Base-by-base conservation (phyloP, 116 monocot species). In the Cymodocea nodosa region DNA sequence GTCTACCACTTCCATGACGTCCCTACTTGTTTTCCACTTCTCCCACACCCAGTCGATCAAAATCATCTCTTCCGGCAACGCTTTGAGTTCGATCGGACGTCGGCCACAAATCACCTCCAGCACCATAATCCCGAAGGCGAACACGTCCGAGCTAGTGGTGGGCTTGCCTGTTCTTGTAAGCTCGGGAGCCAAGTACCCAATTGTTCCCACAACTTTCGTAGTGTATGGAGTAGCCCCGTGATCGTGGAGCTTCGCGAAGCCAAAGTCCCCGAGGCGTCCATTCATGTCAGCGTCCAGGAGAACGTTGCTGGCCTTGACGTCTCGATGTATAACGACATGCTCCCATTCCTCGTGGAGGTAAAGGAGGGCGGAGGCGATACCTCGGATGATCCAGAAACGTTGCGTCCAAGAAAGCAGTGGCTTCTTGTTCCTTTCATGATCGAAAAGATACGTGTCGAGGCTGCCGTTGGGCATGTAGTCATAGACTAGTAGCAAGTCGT, bases 261-360 rank as follows among this genome's bases (percentile, higher is more conserved):
- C 87, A 55, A 87, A 87, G 72, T 84, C 87, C 3, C 87, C 87
- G 2, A 87, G 70, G 23, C 74, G 55, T 0, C 65, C 81, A 37
- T 77, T 76, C 35, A 83, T 35, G 0, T 87, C n/a, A n/a, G n/a
- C n/a, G n/a, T n/a, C n/a, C n/a, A n/a, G n/a, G n/a, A n/a, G n/a
- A n/a, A n/a, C n/a, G n/a, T n/a, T n/a, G n/a, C n/a, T n/a, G n/a
- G n/a, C n/a, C n/a, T n/a, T n/a, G n/a, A n/a, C n/a, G n/a, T n/a
- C n/a, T n/a, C n/a, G n/a, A n/a, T n/a, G n/a, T n/a, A n/a, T n/a
- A n/a, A n/a, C n/a, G n/a, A n/a, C 77, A n/a, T 79, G 59, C 65
- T 82, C 89, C 77, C 82, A 89, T 7, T 75, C 82, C 48, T 89
- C 82, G 64, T 89, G 89, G 51, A 86, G 56, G 62, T 86, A 86